A percentile compares a stretch with the other conserved stretches of the same genome.
Conservation (phyloP, 108 stramenopile species). For the Fragilaria radians region DNA sequence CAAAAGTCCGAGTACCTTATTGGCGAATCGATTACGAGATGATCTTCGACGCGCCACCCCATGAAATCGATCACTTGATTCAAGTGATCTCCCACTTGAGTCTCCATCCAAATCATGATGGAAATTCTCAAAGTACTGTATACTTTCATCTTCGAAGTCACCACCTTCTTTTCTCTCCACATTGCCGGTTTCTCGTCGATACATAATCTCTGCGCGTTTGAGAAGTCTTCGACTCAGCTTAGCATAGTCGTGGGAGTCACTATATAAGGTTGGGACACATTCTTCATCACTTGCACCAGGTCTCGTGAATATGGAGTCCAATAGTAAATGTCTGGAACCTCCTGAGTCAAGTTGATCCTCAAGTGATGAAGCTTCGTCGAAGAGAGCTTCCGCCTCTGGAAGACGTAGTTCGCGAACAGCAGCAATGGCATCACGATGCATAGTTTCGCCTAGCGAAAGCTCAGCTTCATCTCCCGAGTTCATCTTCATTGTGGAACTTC, state of each 20-base stretch:
- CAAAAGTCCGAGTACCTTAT: slow-evolving; percentile 73
- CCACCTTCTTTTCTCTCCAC: slow-evolving; percentile 21
- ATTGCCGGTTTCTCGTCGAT: slow-evolving; percentile 10
- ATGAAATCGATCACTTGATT: slow-evolving; percentile 10
- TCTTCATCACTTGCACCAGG: slow-evolving; percentile 4
- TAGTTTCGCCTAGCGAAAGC: slow-evolving; percentile 16
- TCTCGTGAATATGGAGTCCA: slow-evolving; percentile 35
- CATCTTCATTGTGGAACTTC: slow-evolving; percentile 2
- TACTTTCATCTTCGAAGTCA: slow-evolving; percentile 8
- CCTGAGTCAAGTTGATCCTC: slow-evolving; percentile 15
- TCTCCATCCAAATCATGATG: not conserved
- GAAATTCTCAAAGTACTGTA: not conserved
- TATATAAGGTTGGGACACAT: slow-evolving; percentile 8
- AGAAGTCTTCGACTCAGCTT: slow-evolving; percentile 49
- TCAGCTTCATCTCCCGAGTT: slow-evolving; percentile 7
- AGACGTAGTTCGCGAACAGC: slow-evolving; percentile 45
- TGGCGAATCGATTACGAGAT: slow-evolving; percentile 62
- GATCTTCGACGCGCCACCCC: slow-evolving; percentile 33
- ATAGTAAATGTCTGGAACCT: slow-evolving; percentile 15
- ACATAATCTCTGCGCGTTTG: slow-evolving; percentile 47
- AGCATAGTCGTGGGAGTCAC: slow-evolving; percentile 45
- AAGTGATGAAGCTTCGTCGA: not conserved
- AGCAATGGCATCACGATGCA: slow-evolving; percentile 31
- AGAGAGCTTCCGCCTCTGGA: slow-evolving; percentile 2
- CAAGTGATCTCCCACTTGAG: not conserved